These are phyloP conservation scores for Ustilago cynodontis DNA, from an alignment of 1,284 basidiomycete genomes.

Conservation along the genomic window DNA sequence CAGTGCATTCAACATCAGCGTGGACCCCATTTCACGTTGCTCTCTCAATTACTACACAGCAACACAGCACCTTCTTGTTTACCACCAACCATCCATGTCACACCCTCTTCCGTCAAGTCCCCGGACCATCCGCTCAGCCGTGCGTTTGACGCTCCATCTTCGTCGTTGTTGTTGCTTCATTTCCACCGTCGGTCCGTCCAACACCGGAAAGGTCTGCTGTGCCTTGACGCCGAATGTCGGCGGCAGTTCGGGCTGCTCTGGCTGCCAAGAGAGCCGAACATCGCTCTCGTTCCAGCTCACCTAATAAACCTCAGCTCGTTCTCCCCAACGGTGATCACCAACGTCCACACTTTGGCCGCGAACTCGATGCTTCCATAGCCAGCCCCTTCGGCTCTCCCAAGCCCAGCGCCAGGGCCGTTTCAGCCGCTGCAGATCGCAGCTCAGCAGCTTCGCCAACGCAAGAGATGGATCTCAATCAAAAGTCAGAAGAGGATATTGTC, in stretches of 20 bases:
- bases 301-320: slow-evolving; percentile 30
- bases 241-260: slow-evolving; percentile 57
- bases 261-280: slow-evolving; percentile 51
- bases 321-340: slow-evolving; percentile 20
- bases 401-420: slow-evolving; percentile 17
- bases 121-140: not conserved
- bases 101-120: not conserved
- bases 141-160: not conserved
- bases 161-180: not conserved
- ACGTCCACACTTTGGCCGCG: slow-evolving; percentile 33
- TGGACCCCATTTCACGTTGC: slow-evolving; percentile 2
- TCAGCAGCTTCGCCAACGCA: slow-evolving; percentile 11
- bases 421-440: slow-evolving; percentile 6
- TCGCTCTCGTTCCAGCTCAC: slow-evolving; percentile 42
- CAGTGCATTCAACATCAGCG: not conserved
- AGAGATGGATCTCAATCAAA: slow-evolving; percentile 38
- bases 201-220: not conserved
- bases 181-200: not conserved
- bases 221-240: slow-evolving; percentile 52
- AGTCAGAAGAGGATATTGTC: slow-evolving; percentile 42
- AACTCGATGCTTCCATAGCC: slow-evolving; percentile 49
- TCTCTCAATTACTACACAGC: too few species aligned
- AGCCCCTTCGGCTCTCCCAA: slow-evolving; percentile 57
- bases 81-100: not conserved
- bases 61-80: not conserved